Percentiles rank a stretch among this genome's conserved stretches.
Conservation (phyloP, 2,329 filamentous ascomycete genomes). For the Paecilomyces fulvus region DNA sequence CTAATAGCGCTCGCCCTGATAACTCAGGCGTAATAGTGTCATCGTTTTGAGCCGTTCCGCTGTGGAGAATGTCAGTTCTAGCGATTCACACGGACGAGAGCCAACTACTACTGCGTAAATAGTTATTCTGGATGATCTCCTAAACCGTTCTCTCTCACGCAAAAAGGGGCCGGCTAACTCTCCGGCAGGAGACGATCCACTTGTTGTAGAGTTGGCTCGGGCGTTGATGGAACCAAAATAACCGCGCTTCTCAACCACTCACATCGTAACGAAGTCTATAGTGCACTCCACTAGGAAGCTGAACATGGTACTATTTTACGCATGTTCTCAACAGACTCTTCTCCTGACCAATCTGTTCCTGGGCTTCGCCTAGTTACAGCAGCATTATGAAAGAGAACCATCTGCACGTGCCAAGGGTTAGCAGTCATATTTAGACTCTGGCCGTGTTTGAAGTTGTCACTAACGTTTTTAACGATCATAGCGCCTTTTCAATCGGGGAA, state of each 20-base stretch:
- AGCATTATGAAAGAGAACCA: not conserved
- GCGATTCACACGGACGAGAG: not conserved
- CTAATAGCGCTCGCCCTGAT: not conserved
- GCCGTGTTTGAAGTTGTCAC: not conserved
- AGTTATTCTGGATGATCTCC: not conserved
- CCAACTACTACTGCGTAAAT: not conserved
- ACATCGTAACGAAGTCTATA: not conserved
- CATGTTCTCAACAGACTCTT: too few relatives aligned
- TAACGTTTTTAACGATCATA: not conserved
- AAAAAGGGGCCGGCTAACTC: not conserved
- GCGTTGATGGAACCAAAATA: not conserved
- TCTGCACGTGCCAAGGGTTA: not conserved
- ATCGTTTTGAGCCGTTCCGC: not conserved
- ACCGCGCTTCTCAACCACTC: not conserved
- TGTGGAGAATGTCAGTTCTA: not conserved
- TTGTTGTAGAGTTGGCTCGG: not conserved
- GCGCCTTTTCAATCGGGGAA: not conserved
- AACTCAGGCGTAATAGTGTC: not conserved
- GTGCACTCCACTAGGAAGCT: not conserved
- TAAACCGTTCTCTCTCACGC: not conserved
- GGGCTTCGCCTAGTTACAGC: not conserved
- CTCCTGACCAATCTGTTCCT: too few relatives aligned
- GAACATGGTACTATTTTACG: not conserved
- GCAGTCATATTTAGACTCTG: not conserved
- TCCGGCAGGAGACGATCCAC: not conserved